phyloP scores from a whole-genome alignment of 192 early-diverging fungal genomes.

The Funneliformis mosseae region DNA sequence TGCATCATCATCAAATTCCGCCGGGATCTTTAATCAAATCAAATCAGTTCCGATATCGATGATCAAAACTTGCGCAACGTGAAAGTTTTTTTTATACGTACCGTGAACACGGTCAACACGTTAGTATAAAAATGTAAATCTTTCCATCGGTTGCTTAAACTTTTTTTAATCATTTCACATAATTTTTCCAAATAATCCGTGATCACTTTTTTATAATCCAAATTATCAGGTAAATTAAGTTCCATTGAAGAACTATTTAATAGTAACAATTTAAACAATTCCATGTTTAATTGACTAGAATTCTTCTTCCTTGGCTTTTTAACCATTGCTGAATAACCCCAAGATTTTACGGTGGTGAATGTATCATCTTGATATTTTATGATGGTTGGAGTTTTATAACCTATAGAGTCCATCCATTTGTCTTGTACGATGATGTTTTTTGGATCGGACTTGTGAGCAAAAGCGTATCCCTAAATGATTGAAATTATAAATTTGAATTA shows the following conservation, averaged over 20 bases:
- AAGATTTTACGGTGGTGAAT: neutral
- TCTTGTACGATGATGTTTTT: neutral
- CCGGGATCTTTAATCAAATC: neutral
- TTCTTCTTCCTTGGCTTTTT: neutral
- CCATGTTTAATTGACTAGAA: neutral
- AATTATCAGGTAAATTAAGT: neutral
- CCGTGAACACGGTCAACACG: neutral
- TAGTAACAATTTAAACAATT: constrained; percentile 19
- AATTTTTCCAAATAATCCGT: constrained; percentile 15
- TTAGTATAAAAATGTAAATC: neutral
- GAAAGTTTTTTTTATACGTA: neutral
- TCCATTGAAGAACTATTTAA: neutral
- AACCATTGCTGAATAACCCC: neutral
- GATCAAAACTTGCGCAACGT: too few species aligned
- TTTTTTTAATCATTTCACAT: neutral
- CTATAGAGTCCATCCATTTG: neutral
- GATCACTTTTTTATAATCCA: neutral
- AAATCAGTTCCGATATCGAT: too few species aligned
- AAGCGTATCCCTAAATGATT: neutral
- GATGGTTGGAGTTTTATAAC: neutral
- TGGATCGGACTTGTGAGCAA: neutral
- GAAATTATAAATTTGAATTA: too few species aligned
- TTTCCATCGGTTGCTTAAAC: neutral
- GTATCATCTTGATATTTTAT: neutral
- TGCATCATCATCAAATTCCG: constrained; percentile 7